These are phyloP conservation scores for Apiotrichum gamsii DNA, from an alignment of 1,284 basidiomycete species.

Conservation along the genomic window DNA sequence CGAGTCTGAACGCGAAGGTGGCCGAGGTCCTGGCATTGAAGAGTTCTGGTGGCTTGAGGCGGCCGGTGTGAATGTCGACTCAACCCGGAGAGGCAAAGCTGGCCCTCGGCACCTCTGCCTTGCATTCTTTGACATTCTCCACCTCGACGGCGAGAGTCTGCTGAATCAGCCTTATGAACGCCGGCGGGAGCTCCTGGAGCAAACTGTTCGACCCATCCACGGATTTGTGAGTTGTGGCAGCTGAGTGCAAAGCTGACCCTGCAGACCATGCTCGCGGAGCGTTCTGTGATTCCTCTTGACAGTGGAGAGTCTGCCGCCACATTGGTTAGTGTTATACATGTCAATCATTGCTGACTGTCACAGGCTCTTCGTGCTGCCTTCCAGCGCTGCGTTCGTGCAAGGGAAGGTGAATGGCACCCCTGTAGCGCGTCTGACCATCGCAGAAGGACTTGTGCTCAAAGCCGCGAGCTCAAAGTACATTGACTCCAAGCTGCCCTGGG, in stretches of 20 bases:
- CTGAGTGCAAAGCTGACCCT: too few relatives aligned
- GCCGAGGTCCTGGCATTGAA: conserved; percentile 44
- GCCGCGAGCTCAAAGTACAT: conserved; percentile 61
- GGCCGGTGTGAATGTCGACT: conserved; percentile 27
- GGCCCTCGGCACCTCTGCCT: conserved; percentile 57
- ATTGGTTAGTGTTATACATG: too few relatives aligned
- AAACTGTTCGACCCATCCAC: conserved; percentile 51
- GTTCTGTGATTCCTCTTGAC: conserved; percentile 50
- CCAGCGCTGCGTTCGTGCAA: not conserved
- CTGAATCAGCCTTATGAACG: conserved; percentile 55
- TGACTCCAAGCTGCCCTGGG: conserved; percentile 60
- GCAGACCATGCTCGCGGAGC: conserved; percentile 55
- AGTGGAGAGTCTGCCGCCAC: not conserved
- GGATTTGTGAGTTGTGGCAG: conserved; percentile 56
- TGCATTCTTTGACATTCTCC: conserved; percentile 75
- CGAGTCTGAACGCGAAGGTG: conserved; percentile 47
- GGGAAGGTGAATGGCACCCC: conserved; percentile 1
- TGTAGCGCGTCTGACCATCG: not conserved
- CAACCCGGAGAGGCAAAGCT: not conserved
- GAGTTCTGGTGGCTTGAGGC: conserved; percentile 49
- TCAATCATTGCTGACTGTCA: not conserved
- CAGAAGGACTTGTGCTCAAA: conserved; percentile 68
- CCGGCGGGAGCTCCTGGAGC: conserved; percentile 60
- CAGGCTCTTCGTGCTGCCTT: conserved; percentile 4
- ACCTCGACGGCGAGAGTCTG: conserved; percentile 57